These are phyloP conservation scores for Phytophthora agathidicida DNA, from an alignment of 352 stramenopile species.

Conservation along the genomic window DNA sequence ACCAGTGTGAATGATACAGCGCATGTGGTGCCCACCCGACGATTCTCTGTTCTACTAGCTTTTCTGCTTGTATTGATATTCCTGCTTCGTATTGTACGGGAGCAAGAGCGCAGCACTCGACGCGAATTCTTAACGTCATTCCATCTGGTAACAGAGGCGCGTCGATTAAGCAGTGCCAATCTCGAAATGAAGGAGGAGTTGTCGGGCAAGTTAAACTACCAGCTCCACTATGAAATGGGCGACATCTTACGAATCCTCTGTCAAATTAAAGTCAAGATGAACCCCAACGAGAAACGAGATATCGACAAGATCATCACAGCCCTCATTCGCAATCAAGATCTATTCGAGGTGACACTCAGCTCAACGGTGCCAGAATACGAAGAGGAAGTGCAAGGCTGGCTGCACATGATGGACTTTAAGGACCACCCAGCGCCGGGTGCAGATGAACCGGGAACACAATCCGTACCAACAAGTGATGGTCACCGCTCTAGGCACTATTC, in stretches of 20 bases:
- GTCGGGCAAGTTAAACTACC: slow-evolving; percentile 63
- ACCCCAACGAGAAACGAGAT: slow-evolving; percentile 42
- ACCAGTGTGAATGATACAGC: slow-evolving; percentile 33
- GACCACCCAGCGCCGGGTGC: slow-evolving; percentile 16
- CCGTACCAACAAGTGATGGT: slow-evolving; percentile 10
- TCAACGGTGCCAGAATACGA: slow-evolving; percentile 65
- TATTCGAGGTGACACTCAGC: slow-evolving; percentile 67
- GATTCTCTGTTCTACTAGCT: slow-evolving; percentile 25
- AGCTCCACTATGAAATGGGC: slow-evolving; percentile 77
- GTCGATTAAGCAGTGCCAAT: slow-evolving; percentile 67
- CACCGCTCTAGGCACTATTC: slow-evolving; percentile 31
- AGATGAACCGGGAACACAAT: slow-evolving; percentile 1
- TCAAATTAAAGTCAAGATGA: slow-evolving; percentile 76
- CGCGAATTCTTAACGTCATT: slow-evolving; percentile 60
- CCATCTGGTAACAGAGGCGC: slow-evolving; percentile 61
- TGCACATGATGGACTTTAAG: slow-evolving; percentile 75
- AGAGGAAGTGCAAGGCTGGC: slow-evolving; percentile 71
- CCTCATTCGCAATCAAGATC: slow-evolving; percentile 66
- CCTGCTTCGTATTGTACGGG: slow-evolving; percentile 45
- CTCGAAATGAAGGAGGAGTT: slow-evolving; percentile 74
- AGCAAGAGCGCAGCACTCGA: slow-evolving; percentile 51
- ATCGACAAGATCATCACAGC: slow-evolving; percentile 78
- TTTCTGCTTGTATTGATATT: slow-evolving; percentile 46
- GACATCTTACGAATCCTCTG: slow-evolving; percentile 75
- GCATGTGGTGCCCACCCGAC: slow-evolving; percentile 23